These are phyloP conservation scores for Vachellia collinsii DNA, from an alignment of 306 rosid species.

Conservation along the genomic window DNA sequence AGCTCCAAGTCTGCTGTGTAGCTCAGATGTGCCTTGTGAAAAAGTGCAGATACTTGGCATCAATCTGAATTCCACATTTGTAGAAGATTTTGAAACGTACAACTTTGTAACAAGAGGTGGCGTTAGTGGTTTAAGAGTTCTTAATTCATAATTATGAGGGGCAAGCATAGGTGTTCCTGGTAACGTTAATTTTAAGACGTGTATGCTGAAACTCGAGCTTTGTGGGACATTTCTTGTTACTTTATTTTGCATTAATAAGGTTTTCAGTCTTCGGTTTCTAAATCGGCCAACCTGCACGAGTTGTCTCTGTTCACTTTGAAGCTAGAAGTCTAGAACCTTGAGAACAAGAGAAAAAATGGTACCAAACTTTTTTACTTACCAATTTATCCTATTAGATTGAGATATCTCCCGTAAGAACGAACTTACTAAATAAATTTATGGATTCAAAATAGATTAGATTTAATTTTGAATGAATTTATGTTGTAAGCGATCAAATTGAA, in stretches of 20 bases:
- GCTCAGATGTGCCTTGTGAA: conserved; percentile 7
- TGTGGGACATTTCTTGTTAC: neutral
- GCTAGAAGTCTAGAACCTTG: too few species aligned
- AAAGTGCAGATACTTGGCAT: neutral
- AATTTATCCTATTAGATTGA: too few species aligned
- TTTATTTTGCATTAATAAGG: neutral
- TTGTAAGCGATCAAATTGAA: neutral
- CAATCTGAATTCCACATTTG: neutral
- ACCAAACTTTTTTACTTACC: too few species aligned
- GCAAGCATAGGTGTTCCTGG: too few species aligned
- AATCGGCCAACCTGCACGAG: neutral
- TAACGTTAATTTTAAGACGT: too few species aligned
- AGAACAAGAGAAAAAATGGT: too few species aligned
- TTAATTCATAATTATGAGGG: conserved; percentile 5
- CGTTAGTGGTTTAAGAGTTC: conserved; percentile 10
- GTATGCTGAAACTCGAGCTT: too few species aligned
- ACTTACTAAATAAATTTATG: too few species aligned
- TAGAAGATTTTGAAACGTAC: neutral
- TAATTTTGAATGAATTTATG: too few species aligned
- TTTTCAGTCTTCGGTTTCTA: neutral
- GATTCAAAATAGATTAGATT: neutral
- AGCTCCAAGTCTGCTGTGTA: conserved; percentile 18
- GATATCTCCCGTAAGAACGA: too few species aligned
- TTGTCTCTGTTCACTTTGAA: too few species aligned
- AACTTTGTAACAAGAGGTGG: conserved; percentile 17